phyloP scores from a whole-genome alignment of 1,284 basidiomycete species.

The Ganoderma resinaceum region DNA sequence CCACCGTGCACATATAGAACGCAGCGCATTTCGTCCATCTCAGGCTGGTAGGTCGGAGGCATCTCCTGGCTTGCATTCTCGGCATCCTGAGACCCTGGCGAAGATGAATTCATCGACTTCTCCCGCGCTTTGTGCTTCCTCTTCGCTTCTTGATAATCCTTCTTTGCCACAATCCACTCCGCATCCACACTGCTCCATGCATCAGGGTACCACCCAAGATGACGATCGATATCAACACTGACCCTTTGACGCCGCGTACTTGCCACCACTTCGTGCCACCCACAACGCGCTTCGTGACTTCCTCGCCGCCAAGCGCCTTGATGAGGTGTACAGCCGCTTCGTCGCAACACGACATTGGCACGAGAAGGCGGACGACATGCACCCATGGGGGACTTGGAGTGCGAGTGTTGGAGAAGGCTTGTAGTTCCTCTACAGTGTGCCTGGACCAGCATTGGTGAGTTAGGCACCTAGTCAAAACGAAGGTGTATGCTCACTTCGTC shows the following conservation, averaged over 20 bases:
- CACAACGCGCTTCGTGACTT: slow-evolving; percentile 74
- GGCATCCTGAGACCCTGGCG: slow-evolving; percentile 29
- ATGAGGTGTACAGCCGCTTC: slow-evolving; percentile 83
- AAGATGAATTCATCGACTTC: slow-evolving; percentile 36
- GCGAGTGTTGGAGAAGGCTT: slow-evolving; percentile 85
- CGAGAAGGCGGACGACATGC: slow-evolving; percentile 75
- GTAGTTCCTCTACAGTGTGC: slow-evolving; percentile 87
- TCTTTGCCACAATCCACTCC: slow-evolving; percentile 89
- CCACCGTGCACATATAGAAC: slow-evolving; percentile 88
- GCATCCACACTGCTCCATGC: slow-evolving; percentile 70
- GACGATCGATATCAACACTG: slow-evolving; percentile 28
- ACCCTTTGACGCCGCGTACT: slow-evolving; percentile 82
- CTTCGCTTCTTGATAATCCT: slow-evolving; percentile 73
- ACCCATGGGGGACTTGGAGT: slow-evolving; percentile 93
- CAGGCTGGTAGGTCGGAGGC: slow-evolving; percentile 56
- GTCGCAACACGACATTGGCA: slow-evolving; percentile 81
- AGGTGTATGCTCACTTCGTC: slow-evolving; percentile 41
- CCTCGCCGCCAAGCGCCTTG: slow-evolving; percentile 85
- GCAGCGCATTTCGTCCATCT: slow-evolving; percentile 88
- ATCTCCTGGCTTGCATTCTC: slow-evolving; percentile 31
- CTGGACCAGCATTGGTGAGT: slow-evolving; percentile 33
- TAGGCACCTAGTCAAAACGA: background rate
- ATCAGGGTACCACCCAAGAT: background rate
- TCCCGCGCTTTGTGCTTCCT: slow-evolving; percentile 56
- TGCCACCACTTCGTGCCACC: slow-evolving; percentile 99